A percentile compares a stretch with the other conserved stretches of the same genome.
phyloP scores from a whole-genome alignment of 805 yeast species.

The Suhomyces tanzawaensis region DNA sequence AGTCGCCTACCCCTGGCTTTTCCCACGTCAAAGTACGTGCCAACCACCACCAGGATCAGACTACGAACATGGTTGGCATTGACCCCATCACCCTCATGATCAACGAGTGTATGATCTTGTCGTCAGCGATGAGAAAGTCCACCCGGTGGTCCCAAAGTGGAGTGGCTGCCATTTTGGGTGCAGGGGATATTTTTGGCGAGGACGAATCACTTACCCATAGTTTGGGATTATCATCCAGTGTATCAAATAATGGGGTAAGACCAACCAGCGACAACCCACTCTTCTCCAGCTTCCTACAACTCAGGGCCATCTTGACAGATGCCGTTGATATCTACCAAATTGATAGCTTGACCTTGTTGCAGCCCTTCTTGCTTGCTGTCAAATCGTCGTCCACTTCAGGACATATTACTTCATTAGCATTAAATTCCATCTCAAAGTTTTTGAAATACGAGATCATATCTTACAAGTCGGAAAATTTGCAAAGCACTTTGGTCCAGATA shows the following conservation, averaged over 20 bases:
- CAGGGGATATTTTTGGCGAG: constrained; percentile 50
- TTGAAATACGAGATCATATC: constrained; percentile 68
- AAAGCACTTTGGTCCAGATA: constrained; percentile 59
- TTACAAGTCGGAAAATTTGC: constrained; percentile 51
- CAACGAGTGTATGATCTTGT: constrained; percentile 81
- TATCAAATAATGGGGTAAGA: constrained; percentile 23
- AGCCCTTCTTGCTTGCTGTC: constrained; percentile 82
- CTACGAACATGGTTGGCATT: constrained; percentile 45
- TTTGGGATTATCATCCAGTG: constrained; percentile 18
- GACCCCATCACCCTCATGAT: constrained; percentile 81
- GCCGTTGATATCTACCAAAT: constrained; percentile 50
- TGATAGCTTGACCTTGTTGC: constrained; percentile 71
- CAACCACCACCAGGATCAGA: too few species aligned
- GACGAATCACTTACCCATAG: constrained; percentile 29
- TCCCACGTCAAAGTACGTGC: too few species aligned
- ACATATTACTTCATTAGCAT: constrained; percentile 75
- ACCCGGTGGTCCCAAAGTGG: constrained; percentile 67
- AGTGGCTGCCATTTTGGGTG: constrained; percentile 82
- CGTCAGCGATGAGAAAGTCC: constrained; percentile 83
- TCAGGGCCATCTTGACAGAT: constrained; percentile 67
- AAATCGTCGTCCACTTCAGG: constrained; percentile 87
- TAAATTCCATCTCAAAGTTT: constrained; percentile 72
- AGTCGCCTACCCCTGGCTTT: constrained; percentile 4
- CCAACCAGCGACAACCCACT: constrained; percentile 49
- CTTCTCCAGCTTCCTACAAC: constrained; percentile 73